Evolutionary conservation across 805 yeast genomes (phyloP), one percentile per base, ranked within the genome.

Genomic region (Wickerhamomyces hampshirensis): DNA sequence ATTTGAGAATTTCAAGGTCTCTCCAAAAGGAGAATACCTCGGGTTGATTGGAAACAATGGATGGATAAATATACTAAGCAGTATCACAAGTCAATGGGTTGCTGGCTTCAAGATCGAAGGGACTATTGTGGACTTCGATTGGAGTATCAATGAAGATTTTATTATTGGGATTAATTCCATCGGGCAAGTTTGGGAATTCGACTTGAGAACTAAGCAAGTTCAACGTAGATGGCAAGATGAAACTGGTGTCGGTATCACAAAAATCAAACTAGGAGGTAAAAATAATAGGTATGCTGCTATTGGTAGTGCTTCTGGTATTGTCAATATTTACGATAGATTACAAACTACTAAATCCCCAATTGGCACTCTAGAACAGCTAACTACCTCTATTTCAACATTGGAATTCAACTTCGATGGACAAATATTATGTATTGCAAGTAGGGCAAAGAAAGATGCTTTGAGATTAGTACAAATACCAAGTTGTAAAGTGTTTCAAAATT

Each of bases 161-260:
- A 49, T 83, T 9, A 60, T 82, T 14, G 73, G 81, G 17, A 75
- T 80, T n/a, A 89, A 83, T 51, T 68, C 79, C 1, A 71, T 74
- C 13, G 97, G 98, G 30, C 94, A 87, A 43, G 75, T 93, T 3
- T 89, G 95, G 93, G 96, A 87, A 53, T 93, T 86, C 64, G 70
- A 74, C 43, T 55, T 77, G 31, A 62, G 60, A 5, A 59, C 62
- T 3, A 69, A 74, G 26, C 65, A 71, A 43, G 70, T 86, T 13
- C 37, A 71, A 3, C 68, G 69, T 39, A 76, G 77, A 52, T 93
- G 98, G 98, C 69, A 70, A 30, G 98, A 93, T 56, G 82, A 78
- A 31, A 80, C 89, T 14, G 95, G 95, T 19, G 69, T 84, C 23
- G 95, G 95, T 16, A 76, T 87, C 35, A 88, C 98, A 1, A 74